Conservation (phyloP, 2,329 filamentous ascomycete species). For the Zymoseptoria passerinii region DNA sequence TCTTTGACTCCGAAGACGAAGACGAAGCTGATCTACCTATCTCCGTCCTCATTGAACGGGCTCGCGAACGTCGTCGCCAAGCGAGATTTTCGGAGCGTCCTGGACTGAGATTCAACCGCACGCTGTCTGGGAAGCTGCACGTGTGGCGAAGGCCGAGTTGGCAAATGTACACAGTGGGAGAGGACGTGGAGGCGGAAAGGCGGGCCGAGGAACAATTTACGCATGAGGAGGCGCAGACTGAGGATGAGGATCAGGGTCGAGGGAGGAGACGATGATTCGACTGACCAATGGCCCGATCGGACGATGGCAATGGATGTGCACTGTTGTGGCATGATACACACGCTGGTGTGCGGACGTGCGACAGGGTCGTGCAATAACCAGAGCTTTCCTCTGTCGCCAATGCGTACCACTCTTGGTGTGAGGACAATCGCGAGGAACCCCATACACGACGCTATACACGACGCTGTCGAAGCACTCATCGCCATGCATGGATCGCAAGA, state of each 20-base stretch:
- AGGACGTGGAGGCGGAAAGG: constrained; percentile 22
- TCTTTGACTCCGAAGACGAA: constrained; percentile 14
- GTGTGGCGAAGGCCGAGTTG: constrained; percentile 25
- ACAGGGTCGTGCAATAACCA: neutral
- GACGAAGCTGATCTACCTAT: constrained; percentile 22
- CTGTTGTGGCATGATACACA: neutral
- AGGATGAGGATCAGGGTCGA: neutral
- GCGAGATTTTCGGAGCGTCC: constrained; percentile 21
- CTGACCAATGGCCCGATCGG: neutral
- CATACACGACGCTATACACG: neutral
- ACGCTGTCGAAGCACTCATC: neutral
- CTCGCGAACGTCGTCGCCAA: constrained; percentile 11
- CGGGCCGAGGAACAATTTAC: constrained; percentile 12
- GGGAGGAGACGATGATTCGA: neutral
- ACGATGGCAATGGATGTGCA: neutral
- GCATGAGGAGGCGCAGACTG: neutral
- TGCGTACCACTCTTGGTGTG: neutral
- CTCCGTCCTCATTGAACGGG: constrained; percentile 20
- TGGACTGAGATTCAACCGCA: constrained; percentile 22
- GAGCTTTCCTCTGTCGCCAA: neutral
- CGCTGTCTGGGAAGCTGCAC: constrained; percentile 26
- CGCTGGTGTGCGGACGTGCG: too few species aligned
- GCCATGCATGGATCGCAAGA: neutral
- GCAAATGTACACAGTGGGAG: constrained; percentile 22
- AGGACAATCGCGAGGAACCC: neutral